Percentiles rank a stretch among this genome's conserved stretches.
phyloP scores from a whole-genome alignment of 129 eudicot genomes.

The Silybum marianum region DNA sequence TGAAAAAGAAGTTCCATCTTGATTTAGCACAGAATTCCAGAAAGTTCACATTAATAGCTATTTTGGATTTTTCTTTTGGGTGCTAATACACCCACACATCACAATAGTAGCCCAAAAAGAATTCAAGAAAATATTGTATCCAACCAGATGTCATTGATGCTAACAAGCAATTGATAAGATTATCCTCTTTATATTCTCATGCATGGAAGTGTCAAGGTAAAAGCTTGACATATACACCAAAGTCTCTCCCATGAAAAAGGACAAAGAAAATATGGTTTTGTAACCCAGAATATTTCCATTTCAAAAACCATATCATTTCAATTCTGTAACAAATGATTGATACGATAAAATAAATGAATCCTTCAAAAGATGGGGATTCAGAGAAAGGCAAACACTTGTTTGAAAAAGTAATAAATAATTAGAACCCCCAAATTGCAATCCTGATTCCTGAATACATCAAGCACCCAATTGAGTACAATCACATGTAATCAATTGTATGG shows the following conservation, averaged over 20 bases:
- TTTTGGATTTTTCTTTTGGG: neutral
- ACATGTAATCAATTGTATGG: neutral
- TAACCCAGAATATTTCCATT: too few species aligned
- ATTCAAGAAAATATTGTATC: neutral
- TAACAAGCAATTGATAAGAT: neutral
- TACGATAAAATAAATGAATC: neutral
- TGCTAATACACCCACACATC: neutral
- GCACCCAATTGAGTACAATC: neutral
- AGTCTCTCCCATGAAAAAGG: neutral
- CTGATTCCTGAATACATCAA: neutral
- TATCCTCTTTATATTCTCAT: neutral
- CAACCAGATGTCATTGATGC: too few species aligned
- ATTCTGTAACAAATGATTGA: too few species aligned
- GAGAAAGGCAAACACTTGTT: neutral
- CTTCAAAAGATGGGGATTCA: neutral
- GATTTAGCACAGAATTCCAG: neutral
- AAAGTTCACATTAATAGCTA: neutral
- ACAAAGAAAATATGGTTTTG: neutral
- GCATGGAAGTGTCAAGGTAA: neutral
- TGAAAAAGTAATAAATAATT: neutral
- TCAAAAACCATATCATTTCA: too few species aligned
- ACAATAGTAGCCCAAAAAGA: neutral
- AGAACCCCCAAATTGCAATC: neutral
- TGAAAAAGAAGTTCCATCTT: neutral
- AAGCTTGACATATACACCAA: neutral